A percentile compares a stretch with the other conserved stretches of the same genome.
phyloP scores from a whole-genome alignment of 2,329 filamentous ascomycete species.

The Aspergillus sp. region DNA sequence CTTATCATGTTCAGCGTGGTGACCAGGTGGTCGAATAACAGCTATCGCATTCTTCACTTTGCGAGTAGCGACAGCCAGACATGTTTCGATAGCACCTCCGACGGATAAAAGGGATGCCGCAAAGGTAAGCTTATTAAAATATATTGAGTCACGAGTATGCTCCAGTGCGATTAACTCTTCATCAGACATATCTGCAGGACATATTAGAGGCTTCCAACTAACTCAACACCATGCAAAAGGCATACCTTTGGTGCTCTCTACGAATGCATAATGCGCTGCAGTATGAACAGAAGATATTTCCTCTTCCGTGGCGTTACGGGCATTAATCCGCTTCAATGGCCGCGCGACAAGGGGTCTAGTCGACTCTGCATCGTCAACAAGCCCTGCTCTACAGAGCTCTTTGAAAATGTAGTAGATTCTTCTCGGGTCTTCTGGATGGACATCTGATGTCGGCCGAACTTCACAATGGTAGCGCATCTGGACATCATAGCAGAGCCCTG shows the following conservation, averaged over 20 bases:
- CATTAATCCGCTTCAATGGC: constrained; percentile 68
- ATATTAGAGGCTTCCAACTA: constrained; percentile 15
- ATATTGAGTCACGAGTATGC: constrained; percentile 71
- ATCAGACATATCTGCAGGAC: constrained; percentile 46
- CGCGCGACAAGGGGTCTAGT: constrained; percentile 51
- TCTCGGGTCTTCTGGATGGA: constrained; percentile 91
- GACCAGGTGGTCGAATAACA: constrained; percentile 89
- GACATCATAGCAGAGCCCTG: constrained; percentile 84
- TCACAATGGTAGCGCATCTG: constrained; percentile 96
- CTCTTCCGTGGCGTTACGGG: constrained; percentile 71
- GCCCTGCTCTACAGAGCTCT: constrained; percentile 76
- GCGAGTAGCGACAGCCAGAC: constrained; percentile 80
- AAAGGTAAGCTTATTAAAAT: constrained; percentile 79
- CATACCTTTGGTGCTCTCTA: constrained; percentile 57
- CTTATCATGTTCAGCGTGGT: constrained; percentile 84
- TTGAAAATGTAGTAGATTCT: constrained; percentile 93
- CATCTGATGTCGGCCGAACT: constrained; percentile 65
- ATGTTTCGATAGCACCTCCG: constrained; percentile 93
- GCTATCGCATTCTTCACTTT: constrained; percentile 93
- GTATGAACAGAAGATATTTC: constrained; percentile 83
- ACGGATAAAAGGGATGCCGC: constrained; percentile 80
- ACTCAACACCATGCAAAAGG: constrained; percentile 7
- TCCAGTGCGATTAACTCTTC: constrained; percentile 70
- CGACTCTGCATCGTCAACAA: constrained; percentile 65
- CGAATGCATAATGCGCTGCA: constrained; percentile 75